Base-by-base conservation (phyloP, 2,329 filamentous ascomycete genomes). In the Coleophoma eucalyptorum region DNA sequence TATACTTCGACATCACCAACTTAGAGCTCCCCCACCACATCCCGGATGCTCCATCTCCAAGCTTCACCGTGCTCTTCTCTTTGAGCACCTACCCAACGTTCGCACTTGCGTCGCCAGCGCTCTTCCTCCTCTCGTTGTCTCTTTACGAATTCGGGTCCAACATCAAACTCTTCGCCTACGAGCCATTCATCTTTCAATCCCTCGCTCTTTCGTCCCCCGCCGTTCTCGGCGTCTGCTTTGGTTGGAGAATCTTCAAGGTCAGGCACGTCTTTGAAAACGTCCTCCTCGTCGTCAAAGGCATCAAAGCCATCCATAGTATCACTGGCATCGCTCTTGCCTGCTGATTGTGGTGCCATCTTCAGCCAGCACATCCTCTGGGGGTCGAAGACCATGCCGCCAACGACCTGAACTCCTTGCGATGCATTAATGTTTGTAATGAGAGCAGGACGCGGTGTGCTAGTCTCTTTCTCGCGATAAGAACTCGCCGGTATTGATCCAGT, bases 341-440 rank as follows among this genome's bases (percentile, higher is more conserved):
- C 67, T 31, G 52, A 43, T 38, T 50, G 48, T 54, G 77, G 66
- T 43, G 78, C 75, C 55, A 94, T 76, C 69, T 96, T 97, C 50
- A 97, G 79, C 94, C 94, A 99, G 67, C 91, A 95, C 93, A 99
- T 97, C 61, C 90, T 90, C 55, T 90, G 86, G 3, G 94, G 94
- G 65, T 99, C 94, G 67, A 97, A 99, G 10, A 97, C 88, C 94
- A 99, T 99, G 59, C 91, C 90, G n/a, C 91, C 89, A 51, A 97
- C 91, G 34, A 97, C 88, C 69, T 97, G 92, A 13, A 96, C 87
- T 55, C 90, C 92, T 63, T 93, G 89, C 54, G 86, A 85, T 4
- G 85, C 80, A 49, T 87, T 89, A 58, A 97, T 89, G 58, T 96
- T 94, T 44, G 91, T 91, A 62, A 99, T 99, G 16, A 99, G 79